phyloP scores from a whole-genome alignment of 2,329 filamentous ascomycete genomes.

The Fusarium fracticaudum region DNA sequence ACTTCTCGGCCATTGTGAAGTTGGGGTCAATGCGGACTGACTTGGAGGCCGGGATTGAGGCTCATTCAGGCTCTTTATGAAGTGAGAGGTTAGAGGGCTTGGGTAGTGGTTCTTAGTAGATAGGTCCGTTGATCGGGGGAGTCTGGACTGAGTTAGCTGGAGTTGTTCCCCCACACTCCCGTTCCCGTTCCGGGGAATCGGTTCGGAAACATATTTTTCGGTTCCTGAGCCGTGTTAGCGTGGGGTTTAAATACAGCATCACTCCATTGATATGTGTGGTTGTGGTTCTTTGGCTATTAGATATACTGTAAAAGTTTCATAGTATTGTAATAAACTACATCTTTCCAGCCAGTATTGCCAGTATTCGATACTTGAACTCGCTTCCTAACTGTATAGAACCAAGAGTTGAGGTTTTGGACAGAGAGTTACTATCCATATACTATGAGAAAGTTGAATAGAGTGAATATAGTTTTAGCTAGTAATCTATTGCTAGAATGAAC shows the following conservation, averaged over 20 bases:
- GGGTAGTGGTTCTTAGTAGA: background rate
- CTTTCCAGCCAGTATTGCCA: background rate
- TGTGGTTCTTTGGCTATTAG: no score
- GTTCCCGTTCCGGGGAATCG: constrained; percentile 13
- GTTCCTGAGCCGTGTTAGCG: background rate
- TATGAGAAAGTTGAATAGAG: no score
- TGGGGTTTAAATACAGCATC: background rate
- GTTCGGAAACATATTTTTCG: background rate
- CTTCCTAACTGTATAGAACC: background rate
- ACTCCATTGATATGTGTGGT: no score
- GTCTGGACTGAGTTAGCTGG: background rate
- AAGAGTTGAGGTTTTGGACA: background rate
- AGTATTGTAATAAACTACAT: background rate
- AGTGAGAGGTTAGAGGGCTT: no score
- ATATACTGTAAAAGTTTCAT: fast-evolving
- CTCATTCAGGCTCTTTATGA: background rate
- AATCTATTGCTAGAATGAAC: background rate
- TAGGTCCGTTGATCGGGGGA: background rate
- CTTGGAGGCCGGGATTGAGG: background rate
- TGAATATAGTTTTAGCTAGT: no score
- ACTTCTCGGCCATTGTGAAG: background rate
- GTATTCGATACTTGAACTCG: background rate
- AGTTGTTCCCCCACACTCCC: constrained; percentile 1
- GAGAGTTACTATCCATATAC: no score
- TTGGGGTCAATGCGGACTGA: background rate